Conservation (phyloP, 163 green algal genomes). For the Coccomyxa subellipsoidea region DNA sequence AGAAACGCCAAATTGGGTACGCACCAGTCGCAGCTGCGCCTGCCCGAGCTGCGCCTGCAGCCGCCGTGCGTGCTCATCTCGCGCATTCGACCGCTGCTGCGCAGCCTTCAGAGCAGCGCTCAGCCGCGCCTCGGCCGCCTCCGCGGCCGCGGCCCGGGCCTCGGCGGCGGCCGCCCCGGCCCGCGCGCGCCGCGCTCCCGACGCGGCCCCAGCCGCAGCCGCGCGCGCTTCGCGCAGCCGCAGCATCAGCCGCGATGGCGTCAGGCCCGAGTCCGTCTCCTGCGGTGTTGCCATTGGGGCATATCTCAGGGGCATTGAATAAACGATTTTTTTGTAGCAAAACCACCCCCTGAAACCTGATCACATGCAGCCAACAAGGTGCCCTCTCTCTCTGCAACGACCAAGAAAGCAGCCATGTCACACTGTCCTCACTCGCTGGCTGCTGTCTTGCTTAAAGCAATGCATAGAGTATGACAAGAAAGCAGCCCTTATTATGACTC, state of each 20-base stretch:
- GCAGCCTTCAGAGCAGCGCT: background rate
- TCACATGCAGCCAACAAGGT: too few species aligned
- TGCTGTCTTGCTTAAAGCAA: too few species aligned
- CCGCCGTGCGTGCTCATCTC: background rate
- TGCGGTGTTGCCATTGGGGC: background rate
- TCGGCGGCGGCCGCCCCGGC: background rate
- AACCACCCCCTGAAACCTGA: too few species aligned
- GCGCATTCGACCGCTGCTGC: background rate
- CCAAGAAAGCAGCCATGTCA: too few species aligned
- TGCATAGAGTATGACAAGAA: too few species aligned
- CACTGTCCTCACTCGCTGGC: too few species aligned
- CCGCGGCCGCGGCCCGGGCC: background rate
- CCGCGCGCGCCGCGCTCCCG: background rate
- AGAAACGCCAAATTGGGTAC: too few species aligned
- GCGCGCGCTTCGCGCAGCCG: constrained; percentile 3
- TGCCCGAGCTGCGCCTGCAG: constrained; percentile 8
- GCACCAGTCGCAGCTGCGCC: background rate
- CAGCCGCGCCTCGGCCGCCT: background rate
- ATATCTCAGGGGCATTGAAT: too few species aligned
- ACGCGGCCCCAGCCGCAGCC: background rate
- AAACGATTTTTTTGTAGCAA: too few species aligned
- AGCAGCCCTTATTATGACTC: too few species aligned
- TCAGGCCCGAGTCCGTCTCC: background rate
- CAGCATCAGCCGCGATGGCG: background rate
- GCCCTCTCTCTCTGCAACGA: too few species aligned